Evolutionary conservation across 345 rosid species (phyloP).

Genomic region (Eucalyptus polybractea): DNA sequence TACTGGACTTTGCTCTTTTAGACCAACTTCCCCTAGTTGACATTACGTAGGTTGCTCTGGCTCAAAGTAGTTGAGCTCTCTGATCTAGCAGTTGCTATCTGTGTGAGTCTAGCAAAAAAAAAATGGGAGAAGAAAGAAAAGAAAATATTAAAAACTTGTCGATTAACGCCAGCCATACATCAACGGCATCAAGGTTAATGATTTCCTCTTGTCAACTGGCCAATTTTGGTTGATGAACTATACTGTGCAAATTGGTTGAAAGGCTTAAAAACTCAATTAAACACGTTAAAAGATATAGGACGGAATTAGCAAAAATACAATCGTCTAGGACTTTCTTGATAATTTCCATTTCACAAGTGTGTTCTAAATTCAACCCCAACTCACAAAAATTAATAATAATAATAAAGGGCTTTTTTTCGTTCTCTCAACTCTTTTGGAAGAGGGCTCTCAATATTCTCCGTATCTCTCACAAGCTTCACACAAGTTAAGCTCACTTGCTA

Average conservation of each 20-base stretch:
- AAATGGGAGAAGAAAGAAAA: too few relatives aligned
- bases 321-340: too few relatives aligned
- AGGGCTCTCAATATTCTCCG: background rate
- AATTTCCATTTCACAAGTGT: background rate
- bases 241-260: too few relatives aligned
- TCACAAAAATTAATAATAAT: background rate
- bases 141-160: too few relatives aligned
- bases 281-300: too few relatives aligned
- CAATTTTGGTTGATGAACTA: too few relatives aligned
- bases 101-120: accelerated
- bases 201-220: accelerated
- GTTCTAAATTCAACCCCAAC: background rate
- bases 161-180: accelerated
- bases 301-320: too few relatives aligned
- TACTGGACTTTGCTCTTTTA: too few relatives aligned
- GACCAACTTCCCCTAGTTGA: too few relatives aligned
- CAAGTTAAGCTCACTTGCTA: background rate
- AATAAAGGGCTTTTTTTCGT: background rate
- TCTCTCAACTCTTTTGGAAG: background rate
- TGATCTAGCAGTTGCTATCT: too few relatives aligned
- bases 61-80: too few relatives aligned
- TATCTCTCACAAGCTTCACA: background rate
- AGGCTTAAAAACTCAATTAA: accelerated
- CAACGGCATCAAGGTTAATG: accelerated
- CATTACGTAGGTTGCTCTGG: too few relatives aligned